Conservation (phyloP, 805 yeast species). For the Debaryomyces tyrocola region DNA sequence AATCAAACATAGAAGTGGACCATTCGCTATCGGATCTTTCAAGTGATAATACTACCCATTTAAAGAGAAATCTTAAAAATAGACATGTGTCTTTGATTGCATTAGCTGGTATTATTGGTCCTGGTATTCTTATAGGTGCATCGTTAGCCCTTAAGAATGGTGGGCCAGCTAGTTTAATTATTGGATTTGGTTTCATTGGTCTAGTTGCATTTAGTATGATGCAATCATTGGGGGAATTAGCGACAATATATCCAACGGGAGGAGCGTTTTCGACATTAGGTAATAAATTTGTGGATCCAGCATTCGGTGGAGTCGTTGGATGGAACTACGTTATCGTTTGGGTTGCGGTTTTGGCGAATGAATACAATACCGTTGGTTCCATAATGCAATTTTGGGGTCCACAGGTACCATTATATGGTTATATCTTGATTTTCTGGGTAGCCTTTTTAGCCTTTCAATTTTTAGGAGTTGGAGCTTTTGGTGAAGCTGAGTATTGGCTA, state of each 20-base stretch:
- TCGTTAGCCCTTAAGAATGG: conserved; percentile 50
- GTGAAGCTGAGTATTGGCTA: conserved; percentile 56
- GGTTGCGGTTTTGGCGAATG: conserved; percentile 55
- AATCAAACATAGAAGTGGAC: no score
- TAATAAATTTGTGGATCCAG: conserved; percentile 50
- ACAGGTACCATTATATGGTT: conserved; percentile 54
- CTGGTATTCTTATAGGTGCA: conserved; percentile 56
- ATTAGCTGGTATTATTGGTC: conserved; percentile 60
- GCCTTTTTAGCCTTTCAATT: conserved; percentile 51
- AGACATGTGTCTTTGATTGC: conserved; percentile 53
- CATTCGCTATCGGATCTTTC: conserved; percentile 1
- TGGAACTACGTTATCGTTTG: conserved; percentile 55
- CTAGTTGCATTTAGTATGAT: conserved; percentile 54
- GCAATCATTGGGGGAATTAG: conserved; percentile 56
- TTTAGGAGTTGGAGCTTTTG: conserved; percentile 53
- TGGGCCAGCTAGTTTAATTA: conserved; percentile 54
- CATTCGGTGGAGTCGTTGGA: conserved; percentile 58
- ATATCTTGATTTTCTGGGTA: conserved; percentile 53
- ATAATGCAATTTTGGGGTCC: conserved; percentile 52
- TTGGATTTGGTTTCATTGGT: conserved; percentile 48
- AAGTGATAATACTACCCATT: conserved; percentile 26
- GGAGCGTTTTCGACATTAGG: conserved; percentile 53
- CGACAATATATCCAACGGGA: conserved; percentile 52
- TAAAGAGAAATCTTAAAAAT: conserved; percentile 49
- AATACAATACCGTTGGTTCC: conserved; percentile 54